Conservation (phyloP, 129 eudicot species). For the Helianthus tuberosus region DNA sequence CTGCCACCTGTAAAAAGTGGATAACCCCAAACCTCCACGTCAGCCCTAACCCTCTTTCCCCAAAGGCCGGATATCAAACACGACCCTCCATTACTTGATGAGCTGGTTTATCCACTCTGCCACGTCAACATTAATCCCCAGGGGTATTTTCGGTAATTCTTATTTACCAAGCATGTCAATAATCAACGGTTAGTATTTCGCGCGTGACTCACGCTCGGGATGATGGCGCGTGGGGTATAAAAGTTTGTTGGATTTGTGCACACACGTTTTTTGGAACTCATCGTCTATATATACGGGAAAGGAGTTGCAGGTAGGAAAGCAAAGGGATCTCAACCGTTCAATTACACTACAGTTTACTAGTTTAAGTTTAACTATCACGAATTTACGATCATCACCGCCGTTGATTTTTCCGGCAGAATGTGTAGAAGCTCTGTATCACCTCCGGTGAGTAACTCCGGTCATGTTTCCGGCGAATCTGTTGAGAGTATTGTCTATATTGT, state of each 20-base stretch:
- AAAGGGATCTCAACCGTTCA: neutral
- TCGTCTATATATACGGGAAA: conserved; percentile 35
- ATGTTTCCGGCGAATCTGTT: conserved; percentile 37
- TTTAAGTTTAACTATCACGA: no score
- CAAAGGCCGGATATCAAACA: neutral
- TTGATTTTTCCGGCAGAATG: conserved; percentile 12
- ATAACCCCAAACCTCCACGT: neutral
- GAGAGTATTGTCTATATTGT: conserved; percentile 48
- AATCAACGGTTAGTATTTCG: neutral
- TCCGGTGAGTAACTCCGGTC: conserved; percentile 25
- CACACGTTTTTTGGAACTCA: conserved; percentile 10
- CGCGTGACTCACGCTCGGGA: neutral
- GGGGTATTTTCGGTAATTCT: neutral
- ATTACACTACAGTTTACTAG: neutral
- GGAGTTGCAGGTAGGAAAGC: neutral
- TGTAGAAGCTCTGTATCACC: conserved; percentile 22
- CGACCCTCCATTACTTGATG: neutral
- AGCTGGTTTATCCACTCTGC: conserved; percentile 17
- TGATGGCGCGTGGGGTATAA: conserved; percentile 1
- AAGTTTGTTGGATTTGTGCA: neutral
- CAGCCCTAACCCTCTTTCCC: neutral
- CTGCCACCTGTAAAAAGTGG: neutral
- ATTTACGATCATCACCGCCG: neutral
- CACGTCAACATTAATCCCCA: neutral
- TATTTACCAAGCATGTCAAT: neutral